These are phyloP conservation scores for Trichoderma parareesei DNA, from an alignment of 495 filamentous ascomycete species.

Conservation along the genomic window DNA sequence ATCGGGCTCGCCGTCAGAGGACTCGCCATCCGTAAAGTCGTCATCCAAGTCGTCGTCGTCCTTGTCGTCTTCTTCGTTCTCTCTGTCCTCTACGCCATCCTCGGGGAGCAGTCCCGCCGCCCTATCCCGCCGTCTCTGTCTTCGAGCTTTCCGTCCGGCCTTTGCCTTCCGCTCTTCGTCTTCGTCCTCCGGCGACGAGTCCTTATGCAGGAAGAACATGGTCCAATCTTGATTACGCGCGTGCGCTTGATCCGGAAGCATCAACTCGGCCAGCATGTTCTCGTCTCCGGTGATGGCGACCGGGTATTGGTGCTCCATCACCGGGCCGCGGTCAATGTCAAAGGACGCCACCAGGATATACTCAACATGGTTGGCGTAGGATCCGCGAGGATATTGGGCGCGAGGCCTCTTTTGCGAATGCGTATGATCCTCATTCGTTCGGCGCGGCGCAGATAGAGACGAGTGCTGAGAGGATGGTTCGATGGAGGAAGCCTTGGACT, in stretches of 20 bases:
- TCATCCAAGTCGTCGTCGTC: conserved; percentile 37
- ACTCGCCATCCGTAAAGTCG: conserved; percentile 48
- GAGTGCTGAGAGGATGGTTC: conserved; percentile 46
- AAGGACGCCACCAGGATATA: conserved; percentile 99
- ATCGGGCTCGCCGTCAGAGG: conserved; percentile 51
- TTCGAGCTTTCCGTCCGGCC: conserved; percentile 41
- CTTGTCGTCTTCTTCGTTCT: conserved; percentile 34
- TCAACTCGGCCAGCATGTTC: conserved; percentile 93
- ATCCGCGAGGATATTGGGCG: conserved; percentile 80
- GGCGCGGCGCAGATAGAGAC: conserved; percentile 40
- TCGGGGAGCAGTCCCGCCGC: conserved; percentile 48
- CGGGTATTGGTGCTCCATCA: conserved; percentile 98
- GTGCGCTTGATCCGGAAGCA: conserved; percentile 97
- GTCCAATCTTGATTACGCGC: conserved; percentile 96
- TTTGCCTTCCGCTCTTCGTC: conserved; percentile 48
- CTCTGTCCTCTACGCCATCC: conserved; percentile 37
- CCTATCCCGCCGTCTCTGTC: conserved; percentile 35
- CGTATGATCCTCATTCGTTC: conserved; percentile 29
- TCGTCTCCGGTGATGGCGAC: conserved; percentile 94
- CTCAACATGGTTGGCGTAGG: conserved; percentile 85
- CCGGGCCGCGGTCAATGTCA: conserved; percentile 87
- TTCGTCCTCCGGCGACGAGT: conserved; percentile 71
- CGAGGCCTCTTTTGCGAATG: conserved; percentile 48
- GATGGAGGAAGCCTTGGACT: conserved; percentile 46
- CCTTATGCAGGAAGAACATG: conserved; percentile 97